Evolutionary conservation across 768 basidiomycete genomes (phyloP).

Genomic region (Leccinum olivaceopallidum): DNA sequence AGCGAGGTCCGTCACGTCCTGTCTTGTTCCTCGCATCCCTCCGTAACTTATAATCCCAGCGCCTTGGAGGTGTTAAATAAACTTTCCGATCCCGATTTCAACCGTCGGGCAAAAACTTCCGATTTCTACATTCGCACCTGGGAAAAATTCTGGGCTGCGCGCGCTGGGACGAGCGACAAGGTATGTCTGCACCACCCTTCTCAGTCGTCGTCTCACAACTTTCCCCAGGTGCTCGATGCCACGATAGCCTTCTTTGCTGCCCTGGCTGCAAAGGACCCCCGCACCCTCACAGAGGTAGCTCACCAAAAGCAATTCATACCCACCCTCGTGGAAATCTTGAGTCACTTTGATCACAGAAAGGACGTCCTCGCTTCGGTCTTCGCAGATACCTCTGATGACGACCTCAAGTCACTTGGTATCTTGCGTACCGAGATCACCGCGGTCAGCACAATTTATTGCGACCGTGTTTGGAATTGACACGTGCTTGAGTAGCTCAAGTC

Average conservation of each 20-base stretch:
- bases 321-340: conserved; percentile 47
- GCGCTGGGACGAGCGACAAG: conserved; percentile 62
- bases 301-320: conserved; percentile 36
- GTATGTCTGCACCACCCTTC: conserved; percentile 29
- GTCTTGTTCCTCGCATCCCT: background rate
- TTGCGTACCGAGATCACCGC: conserved; percentile 55
- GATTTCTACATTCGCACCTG: conserved; percentile 72
- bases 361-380: conserved; percentile 54
- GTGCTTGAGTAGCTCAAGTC: conserved; percentile 32
- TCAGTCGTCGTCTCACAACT: background rate
- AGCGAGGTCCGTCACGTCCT: conserved; percentile 51
- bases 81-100: conserved; percentile 70
- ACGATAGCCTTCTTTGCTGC: conserved; percentile 62
- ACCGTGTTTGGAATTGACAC: conserved; percentile 9
- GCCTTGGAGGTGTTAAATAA: conserved; percentile 77
- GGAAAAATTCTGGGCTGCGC: conserved; percentile 60
- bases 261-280: conserved; percentile 59
- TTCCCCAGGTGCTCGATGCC: conserved; percentile 59
- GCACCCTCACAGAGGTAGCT: conserved; percentile 56
- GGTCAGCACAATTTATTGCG: conserved; percentile 39
- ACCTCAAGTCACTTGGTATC: conserved; percentile 53
- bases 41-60: conserved; percentile 37
- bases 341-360: conserved; percentile 29
- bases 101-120: conserved; percentile 75
- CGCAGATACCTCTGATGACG: conserved; percentile 35